Percentiles rank a stretch among this genome's conserved stretches.
These are phyloP conservation scores for Millerago galiae DNA, from an alignment of 805 yeast genomes.

Conservation along the genomic window DNA sequence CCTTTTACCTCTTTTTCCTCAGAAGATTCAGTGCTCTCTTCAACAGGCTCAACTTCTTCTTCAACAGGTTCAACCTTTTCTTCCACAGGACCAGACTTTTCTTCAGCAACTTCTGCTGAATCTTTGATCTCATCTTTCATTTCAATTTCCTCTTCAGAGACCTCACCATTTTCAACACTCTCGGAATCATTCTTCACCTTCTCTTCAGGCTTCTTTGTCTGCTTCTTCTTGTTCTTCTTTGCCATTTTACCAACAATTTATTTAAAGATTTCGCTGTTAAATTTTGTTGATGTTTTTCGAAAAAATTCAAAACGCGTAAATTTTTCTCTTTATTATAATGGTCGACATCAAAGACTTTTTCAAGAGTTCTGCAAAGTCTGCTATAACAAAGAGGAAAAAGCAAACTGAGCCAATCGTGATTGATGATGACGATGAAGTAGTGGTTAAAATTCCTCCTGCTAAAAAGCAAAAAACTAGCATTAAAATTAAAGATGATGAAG, in stretches of 20 bases:
- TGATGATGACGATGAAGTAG: conserved; percentile 26
- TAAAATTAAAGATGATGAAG: neutral
- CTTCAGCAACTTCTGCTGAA: conserved; percentile 6
- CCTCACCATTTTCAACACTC: conserved; percentile 2
- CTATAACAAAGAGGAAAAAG: conserved; percentile 9
- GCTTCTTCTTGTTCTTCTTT: conserved; percentile 17
- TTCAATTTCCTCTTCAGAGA: conserved; percentile 3
- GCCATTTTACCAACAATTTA: conserved; percentile 8
- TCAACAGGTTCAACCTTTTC: neutral
- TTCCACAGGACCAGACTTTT: conserved; percentile 2
- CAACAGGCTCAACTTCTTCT: conserved; percentile 7
- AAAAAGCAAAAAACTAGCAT: conserved; percentile 7
- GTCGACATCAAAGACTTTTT: conserved; percentile 37
- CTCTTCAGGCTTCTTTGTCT: neutral
- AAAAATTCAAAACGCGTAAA: neutral
- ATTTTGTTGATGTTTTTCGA: neutral
- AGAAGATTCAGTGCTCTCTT: no score
- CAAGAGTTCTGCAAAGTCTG: conserved; percentile 1
- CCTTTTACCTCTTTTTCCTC: conserved; percentile 1
- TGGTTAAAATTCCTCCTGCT: conserved; percentile 10
- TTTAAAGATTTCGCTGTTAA: no score
- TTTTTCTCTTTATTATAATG: conserved; percentile 10
- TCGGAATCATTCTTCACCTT: neutral
- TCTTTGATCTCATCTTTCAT: neutral
- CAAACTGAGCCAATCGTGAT: conserved; percentile 12